Conservation (phyloP, 495 filamentous ascomycete species). For the Penicilliopsis zonata region DNA sequence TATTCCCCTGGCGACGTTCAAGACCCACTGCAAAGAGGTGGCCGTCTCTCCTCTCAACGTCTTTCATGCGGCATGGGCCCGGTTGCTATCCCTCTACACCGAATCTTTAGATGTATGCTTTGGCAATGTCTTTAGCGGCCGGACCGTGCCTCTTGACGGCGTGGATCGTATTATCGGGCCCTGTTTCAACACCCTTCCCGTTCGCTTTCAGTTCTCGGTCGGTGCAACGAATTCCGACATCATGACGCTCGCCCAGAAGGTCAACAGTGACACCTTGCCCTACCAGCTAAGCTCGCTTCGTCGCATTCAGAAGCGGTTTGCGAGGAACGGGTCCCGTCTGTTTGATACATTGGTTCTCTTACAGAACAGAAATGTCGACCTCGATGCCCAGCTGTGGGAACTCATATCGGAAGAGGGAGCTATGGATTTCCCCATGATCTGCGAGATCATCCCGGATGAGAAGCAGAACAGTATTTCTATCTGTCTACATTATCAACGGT, state of each 20-base stretch:
- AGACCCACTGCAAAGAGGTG: constrained; percentile 32
- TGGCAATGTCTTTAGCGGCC: constrained; percentile 66
- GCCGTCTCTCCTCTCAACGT: constrained; percentile 50
- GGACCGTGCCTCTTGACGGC: constrained; percentile 48
- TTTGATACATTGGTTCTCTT: constrained; percentile 72
- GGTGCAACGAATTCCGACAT: constrained; percentile 37
- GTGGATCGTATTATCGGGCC: constrained; percentile 62
- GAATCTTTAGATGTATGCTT: constrained; percentile 60
- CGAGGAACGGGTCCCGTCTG: constrained; percentile 34
- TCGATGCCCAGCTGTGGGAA: constrained; percentile 52
- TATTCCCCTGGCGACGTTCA: constrained; percentile 30
- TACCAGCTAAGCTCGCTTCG: constrained; percentile 62
- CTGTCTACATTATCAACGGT: constrained; percentile 16
- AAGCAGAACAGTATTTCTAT: constrained; percentile 22
- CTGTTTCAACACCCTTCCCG: constrained; percentile 75
- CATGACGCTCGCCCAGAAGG: constrained; percentile 35
- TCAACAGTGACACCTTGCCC: constrained; percentile 44
- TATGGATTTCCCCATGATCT: constrained; percentile 68
- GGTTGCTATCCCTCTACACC: constrained; percentile 39
- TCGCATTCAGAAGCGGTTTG: constrained; percentile 32
- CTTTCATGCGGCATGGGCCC: constrained; percentile 58
- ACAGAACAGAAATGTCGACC: constrained; percentile 38
- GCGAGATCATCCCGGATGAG: constrained; percentile 49
- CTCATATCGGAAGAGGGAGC: constrained; percentile 52
- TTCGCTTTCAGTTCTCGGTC: constrained; percentile 41